Conservation (phyloP, 495 filamentous ascomycete species). For the Penicillium steckii region DNA sequence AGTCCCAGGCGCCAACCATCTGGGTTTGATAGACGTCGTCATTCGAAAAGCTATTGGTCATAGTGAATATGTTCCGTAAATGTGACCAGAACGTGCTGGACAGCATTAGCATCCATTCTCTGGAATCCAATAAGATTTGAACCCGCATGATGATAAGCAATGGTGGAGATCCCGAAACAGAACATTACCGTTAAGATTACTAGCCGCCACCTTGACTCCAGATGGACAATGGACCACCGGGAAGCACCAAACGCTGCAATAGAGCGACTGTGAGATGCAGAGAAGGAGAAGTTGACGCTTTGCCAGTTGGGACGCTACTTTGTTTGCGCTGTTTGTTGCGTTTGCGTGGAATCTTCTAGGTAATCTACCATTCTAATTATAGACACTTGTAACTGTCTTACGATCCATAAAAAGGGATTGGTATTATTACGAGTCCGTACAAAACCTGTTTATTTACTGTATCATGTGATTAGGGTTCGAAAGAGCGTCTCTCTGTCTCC, state of each 20-base stretch:
- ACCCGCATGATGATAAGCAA: neutral
- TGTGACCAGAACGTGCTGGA: neutral
- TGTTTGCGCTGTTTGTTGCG: neutral
- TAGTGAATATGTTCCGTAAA: neutral
- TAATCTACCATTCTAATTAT: neutral
- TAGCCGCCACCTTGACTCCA: neutral
- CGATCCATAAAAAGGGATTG: neutral
- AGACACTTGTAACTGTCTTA: neutral
- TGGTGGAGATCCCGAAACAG: neutral
- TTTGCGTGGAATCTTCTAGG: neutral
- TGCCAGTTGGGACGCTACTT: too few species aligned
- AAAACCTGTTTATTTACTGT: neutral
- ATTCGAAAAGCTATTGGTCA: neutral
- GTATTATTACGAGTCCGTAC: slow-evolving; percentile 2
- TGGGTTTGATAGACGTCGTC: neutral
- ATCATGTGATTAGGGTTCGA: neutral
- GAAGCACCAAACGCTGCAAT: neutral
- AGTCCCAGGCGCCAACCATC: neutral
- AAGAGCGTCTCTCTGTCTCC: neutral
- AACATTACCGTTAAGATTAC: neutral
- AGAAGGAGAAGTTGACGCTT: neutral
- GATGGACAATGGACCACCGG: neutral
- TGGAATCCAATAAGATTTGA: neutral
- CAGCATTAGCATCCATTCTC: neutral
- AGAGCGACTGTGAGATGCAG: neutral